Conservation (phyloP, 2,329 filamentous ascomycete genomes). For the Hymenoscyphus repandus region DNA sequence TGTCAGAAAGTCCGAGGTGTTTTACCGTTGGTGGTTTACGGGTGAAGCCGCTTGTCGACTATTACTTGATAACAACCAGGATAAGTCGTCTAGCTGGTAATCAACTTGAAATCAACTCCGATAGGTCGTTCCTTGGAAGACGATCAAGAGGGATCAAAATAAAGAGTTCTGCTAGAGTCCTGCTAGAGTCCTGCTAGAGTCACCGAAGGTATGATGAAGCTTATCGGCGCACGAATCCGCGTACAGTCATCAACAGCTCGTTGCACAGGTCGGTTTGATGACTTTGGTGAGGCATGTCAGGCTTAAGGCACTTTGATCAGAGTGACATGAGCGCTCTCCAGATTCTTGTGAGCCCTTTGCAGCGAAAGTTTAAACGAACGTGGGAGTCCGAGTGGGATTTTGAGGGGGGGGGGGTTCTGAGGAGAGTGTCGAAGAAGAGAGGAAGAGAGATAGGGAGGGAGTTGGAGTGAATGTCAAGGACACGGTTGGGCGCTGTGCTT, state of each 20-base stretch:
- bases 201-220: background rate
- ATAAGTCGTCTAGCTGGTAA: background rate
- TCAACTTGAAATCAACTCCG: background rate
- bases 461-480: too few relatives aligned
- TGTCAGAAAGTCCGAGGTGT: constrained; percentile 12
- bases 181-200: too few relatives aligned
- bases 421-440: too few relatives aligned
- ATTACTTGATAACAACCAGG: constrained; percentile 17
- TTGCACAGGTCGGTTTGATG: constrained; percentile 13
- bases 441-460: too few relatives aligned
- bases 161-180: too few relatives aligned
- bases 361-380: background rate
- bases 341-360: background rate
- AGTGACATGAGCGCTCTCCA: background rate
- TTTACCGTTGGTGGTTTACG: constrained; percentile 10
- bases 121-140: background rate
- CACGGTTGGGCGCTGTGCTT: too few relatives aligned
- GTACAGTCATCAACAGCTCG: constrained; percentile 14
- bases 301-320: background rate
- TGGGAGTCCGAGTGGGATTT: background rate
- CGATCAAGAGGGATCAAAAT: background rate
- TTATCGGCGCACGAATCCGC: constrained; percentile 10
- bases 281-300: constrained; percentile 17
- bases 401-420: background rate
- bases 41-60: constrained; percentile 6